Percentiles rank a stretch among this genome's conserved stretches.
Evolutionary conservation across 2,329 filamentous ascomycete genomes (phyloP).

Genomic region (Laburnicola sp.): DNA sequence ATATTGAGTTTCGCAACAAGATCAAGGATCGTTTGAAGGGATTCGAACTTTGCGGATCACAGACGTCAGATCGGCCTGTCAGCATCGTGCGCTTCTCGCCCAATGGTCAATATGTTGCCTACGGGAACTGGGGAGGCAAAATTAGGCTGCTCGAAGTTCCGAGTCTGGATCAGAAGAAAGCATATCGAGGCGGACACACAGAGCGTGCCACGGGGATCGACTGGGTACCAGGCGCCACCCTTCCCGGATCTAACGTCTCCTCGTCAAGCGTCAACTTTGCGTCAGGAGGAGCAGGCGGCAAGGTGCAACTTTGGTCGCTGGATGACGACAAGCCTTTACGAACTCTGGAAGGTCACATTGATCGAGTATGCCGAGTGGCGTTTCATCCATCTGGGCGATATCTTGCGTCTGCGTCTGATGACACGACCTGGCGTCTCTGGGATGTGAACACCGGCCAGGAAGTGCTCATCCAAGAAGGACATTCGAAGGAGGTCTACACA

Average conservation of each 20-base stretch:
- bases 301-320: conserved; percentile 88
- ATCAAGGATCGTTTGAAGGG: conserved; percentile 80
- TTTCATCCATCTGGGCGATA: conserved; percentile 92
- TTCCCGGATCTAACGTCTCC: conserved; percentile 71
- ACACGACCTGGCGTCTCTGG: conserved; percentile 97
- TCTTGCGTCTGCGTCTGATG: conserved; percentile 89
- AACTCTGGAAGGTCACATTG: conserved; percentile 79
- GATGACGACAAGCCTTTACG: conserved; percentile 81
- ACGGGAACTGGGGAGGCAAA: conserved; percentile 90
- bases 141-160: conserved; percentile 86
- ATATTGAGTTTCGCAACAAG: conserved; percentile 88
- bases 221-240: conserved; percentile 83
- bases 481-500: conserved; percentile 89
- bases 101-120: conserved; percentile 78
- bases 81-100: conserved; percentile 92
- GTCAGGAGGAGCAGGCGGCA: conserved; percentile 84
- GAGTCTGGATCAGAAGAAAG: conserved; percentile 74
- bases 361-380: conserved; percentile 86
- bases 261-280: conserved; percentile 78
- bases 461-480: conserved; percentile 86
- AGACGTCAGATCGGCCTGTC: conserved; percentile 87
- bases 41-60: conserved; percentile 91
- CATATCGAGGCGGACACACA: conserved; percentile 76
- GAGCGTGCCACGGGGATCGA: conserved; percentile 87
- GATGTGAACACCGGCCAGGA: conserved; percentile 85